Evolutionary conservation across 805 yeast genomes (phyloP), one percentile per base, ranked within the genome.

Genomic region (Dipodascus geniculatus): DNA sequence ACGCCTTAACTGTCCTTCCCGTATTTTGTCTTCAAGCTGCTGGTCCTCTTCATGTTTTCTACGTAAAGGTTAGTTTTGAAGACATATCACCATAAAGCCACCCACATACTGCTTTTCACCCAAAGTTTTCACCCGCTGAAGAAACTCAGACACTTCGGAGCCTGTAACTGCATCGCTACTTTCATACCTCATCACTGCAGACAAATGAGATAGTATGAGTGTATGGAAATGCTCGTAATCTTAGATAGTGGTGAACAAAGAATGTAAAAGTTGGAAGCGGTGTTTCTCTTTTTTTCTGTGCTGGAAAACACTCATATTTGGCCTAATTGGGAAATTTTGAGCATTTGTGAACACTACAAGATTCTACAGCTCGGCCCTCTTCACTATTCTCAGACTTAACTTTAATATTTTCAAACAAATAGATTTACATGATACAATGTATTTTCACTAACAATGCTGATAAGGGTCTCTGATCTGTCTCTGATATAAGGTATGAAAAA

Each of bases 81-180:
- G 44, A 38, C 20, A 38, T 11, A 38, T 38, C 57, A 11, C 65
- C 63, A 23, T 66, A 59, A 16, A 60, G 52, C 63, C 66, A 51
- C 63, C 67, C 11, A 63, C 62, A 38, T 60, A 59, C 63, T 61
- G 63, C 48, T 63, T 62, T 54, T 62, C 65, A 11, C 62, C 67
- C 19, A 64, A 56, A 52, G 64, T 65, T 33, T 61, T 58, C 33
- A 64, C 56, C 24, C 66, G 59, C 28, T 55, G 52, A 33, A 64
- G 57, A 54, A 64, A 64, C 48, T 61, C 67, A 51, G 50, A 59
- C 19, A 64, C 68, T 6, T 63, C 64, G 20, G 58, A 48, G 9
- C 57, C 48, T 44, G 56, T 11, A 17, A 6, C 44, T 11, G 44
- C 14, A n/a, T 38, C 20, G 4, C n/a, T n/a, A n/a, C 20, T 17